Conservation (phyloP, 345 rosid species). For the Excoecaria cochinchinensis region DNA sequence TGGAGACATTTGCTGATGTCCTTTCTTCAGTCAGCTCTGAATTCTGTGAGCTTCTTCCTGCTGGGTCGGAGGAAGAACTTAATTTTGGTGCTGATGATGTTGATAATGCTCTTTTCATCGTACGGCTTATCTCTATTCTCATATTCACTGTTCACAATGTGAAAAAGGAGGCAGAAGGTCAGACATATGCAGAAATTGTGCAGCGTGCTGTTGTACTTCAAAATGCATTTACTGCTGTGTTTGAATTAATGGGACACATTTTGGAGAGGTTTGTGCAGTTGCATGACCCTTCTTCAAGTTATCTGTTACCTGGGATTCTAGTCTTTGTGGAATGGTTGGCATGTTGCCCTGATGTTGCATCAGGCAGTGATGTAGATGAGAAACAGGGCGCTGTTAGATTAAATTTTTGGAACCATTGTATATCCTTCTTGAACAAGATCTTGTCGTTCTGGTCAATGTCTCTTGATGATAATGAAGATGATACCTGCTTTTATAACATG, state of each 20-base stretch:
- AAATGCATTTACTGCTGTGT: conserved; percentile 76
- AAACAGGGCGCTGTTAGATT: conserved; percentile 56
- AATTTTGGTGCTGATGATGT: conserved; percentile 65
- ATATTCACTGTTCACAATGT: conserved; percentile 70
- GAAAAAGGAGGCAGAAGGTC: conserved; percentile 74
- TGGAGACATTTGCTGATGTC: conserved; percentile 86
- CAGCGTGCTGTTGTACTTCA: conserved; percentile 84
- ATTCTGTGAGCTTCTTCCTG: conserved; percentile 63
- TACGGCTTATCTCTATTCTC: conserved; percentile 68
- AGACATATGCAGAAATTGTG: conserved; percentile 85
- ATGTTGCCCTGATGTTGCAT: conserved; percentile 72
- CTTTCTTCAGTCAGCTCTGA: conserved; percentile 59
- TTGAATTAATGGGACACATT: conserved; percentile 65
- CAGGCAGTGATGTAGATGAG: conserved; percentile 66
- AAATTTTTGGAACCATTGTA: conserved; percentile 67
- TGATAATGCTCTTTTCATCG: conserved; percentile 67
- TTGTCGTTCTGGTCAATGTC: conserved; percentile 46
- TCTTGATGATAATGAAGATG: conserved; percentile 69
- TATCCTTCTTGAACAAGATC: conserved; percentile 65
- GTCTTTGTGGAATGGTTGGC: conserved; percentile 96
- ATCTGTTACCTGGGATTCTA: conserved; percentile 70
- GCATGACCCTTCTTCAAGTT: conserved; percentile 73
- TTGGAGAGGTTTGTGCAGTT: conserved; percentile 63
- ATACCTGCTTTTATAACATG: conserved; percentile 81
- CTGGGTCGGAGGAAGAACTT: conserved; percentile 57